phyloP scores from a whole-genome alignment of 441 rosid genomes.

The Viola pubescens region DNA sequence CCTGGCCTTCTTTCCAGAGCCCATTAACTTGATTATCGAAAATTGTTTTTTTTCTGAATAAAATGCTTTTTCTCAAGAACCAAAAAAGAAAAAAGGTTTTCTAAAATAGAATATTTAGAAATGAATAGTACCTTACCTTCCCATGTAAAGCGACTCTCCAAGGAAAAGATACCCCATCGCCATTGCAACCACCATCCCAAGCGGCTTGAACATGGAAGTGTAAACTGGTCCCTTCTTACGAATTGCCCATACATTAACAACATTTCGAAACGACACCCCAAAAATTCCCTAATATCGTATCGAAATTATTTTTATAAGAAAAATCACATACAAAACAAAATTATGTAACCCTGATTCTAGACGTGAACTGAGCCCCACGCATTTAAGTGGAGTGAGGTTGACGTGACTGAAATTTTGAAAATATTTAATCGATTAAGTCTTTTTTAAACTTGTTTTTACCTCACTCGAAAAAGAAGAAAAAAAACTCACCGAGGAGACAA shows the following conservation, averaged over 20 bases:
- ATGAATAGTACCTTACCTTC: constrained; percentile 29
- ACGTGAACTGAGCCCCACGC: too few species aligned
- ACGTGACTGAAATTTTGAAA: too few species aligned
- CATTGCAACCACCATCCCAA: constrained; percentile 38
- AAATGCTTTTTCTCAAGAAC: too few species aligned
- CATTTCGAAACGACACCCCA: constrained; percentile 21
- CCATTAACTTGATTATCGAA: too few species aligned
- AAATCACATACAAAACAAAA: not conserved
- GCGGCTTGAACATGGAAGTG: constrained; percentile 42
- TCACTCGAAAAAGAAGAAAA: not conserved
- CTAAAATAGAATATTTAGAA: not conserved
- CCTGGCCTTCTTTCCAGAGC: too few species aligned
- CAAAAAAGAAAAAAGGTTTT: not conserved
- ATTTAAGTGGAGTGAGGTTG: too few species aligned
- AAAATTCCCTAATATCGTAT: constrained; percentile 24
- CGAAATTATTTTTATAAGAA: too few species aligned
- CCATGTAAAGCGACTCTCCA: constrained; percentile 43
- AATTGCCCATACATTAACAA: constrained; percentile 39
- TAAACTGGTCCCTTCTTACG: constrained; percentile 42
- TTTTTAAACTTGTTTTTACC: too few species aligned
- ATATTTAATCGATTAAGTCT: too few species aligned
- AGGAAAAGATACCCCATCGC: constrained; percentile 33
- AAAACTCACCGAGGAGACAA: constrained; percentile 21
- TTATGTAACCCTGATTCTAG: too few species aligned
- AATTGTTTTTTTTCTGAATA: not conserved